Percentiles rank a stretch among this genome's conserved stretches.
Evolutionary conservation across 2,329 filamentous ascomycete genomes (phyloP).

Genomic region (Aspergillus tanneri): DNA sequence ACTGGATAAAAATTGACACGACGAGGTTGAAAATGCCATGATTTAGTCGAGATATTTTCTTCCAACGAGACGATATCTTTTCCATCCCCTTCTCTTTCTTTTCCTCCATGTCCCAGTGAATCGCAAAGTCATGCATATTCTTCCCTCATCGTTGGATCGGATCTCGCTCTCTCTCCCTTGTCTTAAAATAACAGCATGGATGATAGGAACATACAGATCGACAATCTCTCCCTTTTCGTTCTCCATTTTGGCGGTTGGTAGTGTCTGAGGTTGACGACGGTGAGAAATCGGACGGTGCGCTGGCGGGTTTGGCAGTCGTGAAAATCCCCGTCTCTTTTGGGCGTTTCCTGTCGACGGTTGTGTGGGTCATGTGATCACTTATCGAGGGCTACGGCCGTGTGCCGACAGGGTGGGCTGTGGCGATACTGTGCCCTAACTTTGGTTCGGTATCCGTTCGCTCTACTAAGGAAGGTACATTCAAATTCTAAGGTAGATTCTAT

Average conservation of each 20-base stretch:
- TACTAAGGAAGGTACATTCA: not conserved
- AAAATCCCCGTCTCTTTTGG: slow-evolving; percentile 31
- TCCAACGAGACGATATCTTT: too few species aligned
- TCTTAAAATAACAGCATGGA: slow-evolving; percentile 14
- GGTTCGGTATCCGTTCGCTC: not conserved
- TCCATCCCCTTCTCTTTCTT: too few species aligned
- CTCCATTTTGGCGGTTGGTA: slow-evolving; percentile 75
- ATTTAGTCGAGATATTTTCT: too few species aligned
- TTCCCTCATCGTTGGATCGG: too few species aligned
- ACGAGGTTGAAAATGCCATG: not conserved
- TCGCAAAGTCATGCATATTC: too few species aligned
- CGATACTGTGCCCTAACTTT: not conserved
- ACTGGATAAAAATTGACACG: not conserved
- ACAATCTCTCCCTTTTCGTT: slow-evolving; percentile 99
- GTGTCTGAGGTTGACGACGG: slow-evolving; percentile 39
- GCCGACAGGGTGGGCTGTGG: not conserved
- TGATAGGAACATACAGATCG: slow-evolving; percentile 73
- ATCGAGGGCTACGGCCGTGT: slow-evolving; percentile 29
- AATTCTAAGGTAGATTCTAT: not conserved
- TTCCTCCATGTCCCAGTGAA: too few species aligned
- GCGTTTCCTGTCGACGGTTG: slow-evolving; percentile 29
- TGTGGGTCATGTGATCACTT: slow-evolving; percentile 46
- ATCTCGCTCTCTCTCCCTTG: not conserved
- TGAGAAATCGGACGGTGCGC: slow-evolving; percentile 28
- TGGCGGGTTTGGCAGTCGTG: slow-evolving; percentile 32